Evolutionary conservation across 352 stramenopile genomes (phyloP).

Genomic region (Phytopythium chamaehyphon): DNA sequence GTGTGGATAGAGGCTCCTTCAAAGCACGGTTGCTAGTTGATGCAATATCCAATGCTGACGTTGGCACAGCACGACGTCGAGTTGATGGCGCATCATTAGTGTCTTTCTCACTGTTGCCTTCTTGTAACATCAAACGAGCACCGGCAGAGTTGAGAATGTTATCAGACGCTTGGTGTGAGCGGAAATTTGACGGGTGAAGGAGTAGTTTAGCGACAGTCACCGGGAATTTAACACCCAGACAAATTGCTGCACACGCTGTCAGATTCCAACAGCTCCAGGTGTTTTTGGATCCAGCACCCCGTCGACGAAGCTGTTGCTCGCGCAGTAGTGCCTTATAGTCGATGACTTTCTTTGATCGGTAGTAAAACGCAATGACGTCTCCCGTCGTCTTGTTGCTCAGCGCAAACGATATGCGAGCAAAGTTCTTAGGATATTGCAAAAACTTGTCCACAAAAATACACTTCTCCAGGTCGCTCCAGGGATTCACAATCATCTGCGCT

Average conservation of each 20-base stretch:
- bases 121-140: conserved; percentile 42
- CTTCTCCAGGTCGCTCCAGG: conserved; percentile 99
- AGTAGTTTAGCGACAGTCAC: conserved; percentile 56
- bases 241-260: conserved; percentile 75
- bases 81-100: neutral
- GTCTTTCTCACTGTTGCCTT: neutral
- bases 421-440: conserved; percentile 98
- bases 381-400: conserved; percentile 94
- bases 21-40: neutral
- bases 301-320: conserved; percentile 82
- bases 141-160: conserved; percentile 80
- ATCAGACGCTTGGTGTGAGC: conserved; percentile 81
- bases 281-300: conserved; percentile 82
- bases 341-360: conserved; percentile 96
- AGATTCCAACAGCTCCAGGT: conserved; percentile 89
- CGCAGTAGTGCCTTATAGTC: conserved; percentile 95
- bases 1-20: neutral
- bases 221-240: conserved; percentile 80
- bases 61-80: neutral
- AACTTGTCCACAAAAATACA: conserved; percentile 99
- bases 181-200: conserved; percentile 79
- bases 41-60: conserved; percentile 18
- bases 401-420: conserved; percentile 94
- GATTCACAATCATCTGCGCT: conserved; percentile 84
- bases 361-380: conserved; percentile 98